Percentiles rank a stretch among this genome's conserved stretches.
Conservation (phyloP, 1,284 basidiomycete genomes). For the Apiotrichum domesticum region DNA sequence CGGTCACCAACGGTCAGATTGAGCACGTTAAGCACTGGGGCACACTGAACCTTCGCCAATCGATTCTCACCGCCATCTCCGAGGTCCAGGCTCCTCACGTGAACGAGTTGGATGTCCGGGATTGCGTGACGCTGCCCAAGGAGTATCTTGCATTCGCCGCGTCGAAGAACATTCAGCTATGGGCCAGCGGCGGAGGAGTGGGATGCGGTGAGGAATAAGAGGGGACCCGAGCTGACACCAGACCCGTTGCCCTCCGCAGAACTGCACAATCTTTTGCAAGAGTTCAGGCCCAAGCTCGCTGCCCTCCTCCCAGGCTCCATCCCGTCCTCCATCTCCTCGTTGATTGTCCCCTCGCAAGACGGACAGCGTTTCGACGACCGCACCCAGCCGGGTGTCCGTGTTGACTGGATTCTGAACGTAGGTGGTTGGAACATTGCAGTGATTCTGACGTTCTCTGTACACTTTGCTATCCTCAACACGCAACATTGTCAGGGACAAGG, state of each 20-base stretch:
- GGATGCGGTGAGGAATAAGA: conserved; percentile 32
- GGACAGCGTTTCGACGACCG: conserved; percentile 22
- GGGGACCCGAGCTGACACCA: conserved; percentile 7
- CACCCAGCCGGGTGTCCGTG: conserved; percentile 21
- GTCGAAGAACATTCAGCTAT: conserved; percentile 35
- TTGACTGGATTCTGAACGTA: conserved; percentile 44
- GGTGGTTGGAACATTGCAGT: conserved; percentile 7
- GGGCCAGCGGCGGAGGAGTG: conserved; percentile 44
- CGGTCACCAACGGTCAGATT: neutral
- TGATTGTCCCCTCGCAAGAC: conserved; percentile 27
- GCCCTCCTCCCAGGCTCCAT: conserved; percentile 8
- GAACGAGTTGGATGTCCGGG: conserved; percentile 44
- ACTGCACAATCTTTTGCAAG: conserved; percentile 43
- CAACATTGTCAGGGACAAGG: conserved; percentile 45
- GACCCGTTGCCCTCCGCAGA: conserved; percentile 43
- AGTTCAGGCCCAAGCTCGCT: conserved; percentile 28
- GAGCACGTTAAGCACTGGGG: conserved; percentile 27
- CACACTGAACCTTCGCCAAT: conserved; percentile 34
- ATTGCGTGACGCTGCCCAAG: conserved; percentile 42
- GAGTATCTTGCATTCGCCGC: conserved; percentile 37
- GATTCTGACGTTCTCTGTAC: conserved; percentile 24
- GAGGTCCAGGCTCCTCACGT: conserved; percentile 17
- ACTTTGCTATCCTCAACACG: conserved; percentile 40
- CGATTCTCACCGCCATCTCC: conserved; percentile 19
- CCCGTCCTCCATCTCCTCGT: neutral